phyloP scores from a whole-genome alignment of 768 basidiomycete species.

The Mycena indigotica region DNA sequence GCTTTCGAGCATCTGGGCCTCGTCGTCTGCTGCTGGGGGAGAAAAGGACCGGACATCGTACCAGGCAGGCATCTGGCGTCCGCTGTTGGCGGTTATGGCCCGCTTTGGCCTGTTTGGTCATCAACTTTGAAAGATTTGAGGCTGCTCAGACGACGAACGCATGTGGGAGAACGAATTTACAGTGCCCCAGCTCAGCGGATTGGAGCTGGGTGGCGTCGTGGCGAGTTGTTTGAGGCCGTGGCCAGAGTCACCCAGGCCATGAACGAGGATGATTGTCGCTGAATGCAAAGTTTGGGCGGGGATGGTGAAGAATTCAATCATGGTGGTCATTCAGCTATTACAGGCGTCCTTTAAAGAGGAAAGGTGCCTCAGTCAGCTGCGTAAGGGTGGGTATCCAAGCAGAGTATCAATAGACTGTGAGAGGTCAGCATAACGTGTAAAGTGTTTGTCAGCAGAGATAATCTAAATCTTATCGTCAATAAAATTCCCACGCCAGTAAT shows the following conservation, averaged over 20 bases:
- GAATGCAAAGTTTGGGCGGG: conserved; percentile 7
- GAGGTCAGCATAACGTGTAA: not conserved
- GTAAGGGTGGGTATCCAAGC: not conserved
- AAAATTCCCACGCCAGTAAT: not conserved
- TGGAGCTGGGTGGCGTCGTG: conserved; percentile 7
- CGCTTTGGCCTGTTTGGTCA: conserved; percentile 1
- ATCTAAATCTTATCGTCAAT: too few relatives aligned
- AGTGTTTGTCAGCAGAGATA: too few relatives aligned
- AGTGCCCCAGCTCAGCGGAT: conserved; percentile 1
- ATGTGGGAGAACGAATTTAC: conserved; percentile 9
- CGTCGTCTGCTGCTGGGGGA: conserved; percentile 27
- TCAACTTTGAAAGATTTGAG: not conserved
- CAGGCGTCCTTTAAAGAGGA: not conserved
- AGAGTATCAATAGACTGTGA: not conserved
- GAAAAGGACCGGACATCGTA: conserved; percentile 9
- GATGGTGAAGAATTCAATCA: conserved; percentile 5
- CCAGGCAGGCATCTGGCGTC: conserved; percentile 13
- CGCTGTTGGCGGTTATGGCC: conserved; percentile 9
- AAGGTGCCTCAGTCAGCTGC: not conserved
- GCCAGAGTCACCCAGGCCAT: conserved; percentile 17
- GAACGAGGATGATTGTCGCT: conserved; percentile 18
- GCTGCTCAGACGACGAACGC: conserved; percentile 3
- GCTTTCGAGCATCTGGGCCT: conserved; percentile 44
- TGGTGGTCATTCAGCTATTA: not conserved
- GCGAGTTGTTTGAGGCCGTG: conserved; percentile 9